Base-by-base conservation (phyloP, 768 basidiomycete species). In the Russula sp. region DNA sequence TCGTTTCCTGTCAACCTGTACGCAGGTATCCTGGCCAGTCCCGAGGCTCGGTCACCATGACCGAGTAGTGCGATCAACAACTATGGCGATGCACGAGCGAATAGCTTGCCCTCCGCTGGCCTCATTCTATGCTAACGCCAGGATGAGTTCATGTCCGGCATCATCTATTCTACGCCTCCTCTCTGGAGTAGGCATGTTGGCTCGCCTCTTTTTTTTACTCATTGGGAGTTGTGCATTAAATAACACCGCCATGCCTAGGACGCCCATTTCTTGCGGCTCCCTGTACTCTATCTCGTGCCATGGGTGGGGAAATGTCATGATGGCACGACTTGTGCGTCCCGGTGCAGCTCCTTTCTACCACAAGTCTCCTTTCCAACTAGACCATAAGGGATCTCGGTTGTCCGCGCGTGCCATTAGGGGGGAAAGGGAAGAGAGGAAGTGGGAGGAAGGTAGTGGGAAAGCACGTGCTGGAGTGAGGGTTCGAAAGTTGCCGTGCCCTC, bases 71-170 rank as follows among this genome's bases (percentile, higher is more conserved):
- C 34, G 34, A 45, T 43, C 38, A 47, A 7, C 38, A 54, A 39
- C 36, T 55, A 46, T 35, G 20, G 43, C 25, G 10, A 51, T 20
- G 25, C 48, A 18, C 20, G n/a, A 35, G 16, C 36, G 22, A 45
- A 47, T 32, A 25, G 38, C 11, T 46, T 38, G 34, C 25, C 25
- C 18, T 25, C 45, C 22, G 41, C 46, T 25, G 20, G n/a, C 50
- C 42, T 62, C 43, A 32, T 32, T 57, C 49, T 51, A 48, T 25
- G 39, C 46, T 53, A 54, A 41, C 56, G 20, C 62, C 62, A 32
- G 43, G 25, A 63, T 59, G 52, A 59, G 39, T 54, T 63, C 62
- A 63, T 63, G 57, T 59, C 62, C 62, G 56, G 32, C 39, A 10
- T 53, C 56, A 51, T 53, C 43, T 58, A 13, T 18, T n/a, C 16